Conservation (phyloP, 192 early-diverging fungal species). For the Coemansia sp. region DNA sequence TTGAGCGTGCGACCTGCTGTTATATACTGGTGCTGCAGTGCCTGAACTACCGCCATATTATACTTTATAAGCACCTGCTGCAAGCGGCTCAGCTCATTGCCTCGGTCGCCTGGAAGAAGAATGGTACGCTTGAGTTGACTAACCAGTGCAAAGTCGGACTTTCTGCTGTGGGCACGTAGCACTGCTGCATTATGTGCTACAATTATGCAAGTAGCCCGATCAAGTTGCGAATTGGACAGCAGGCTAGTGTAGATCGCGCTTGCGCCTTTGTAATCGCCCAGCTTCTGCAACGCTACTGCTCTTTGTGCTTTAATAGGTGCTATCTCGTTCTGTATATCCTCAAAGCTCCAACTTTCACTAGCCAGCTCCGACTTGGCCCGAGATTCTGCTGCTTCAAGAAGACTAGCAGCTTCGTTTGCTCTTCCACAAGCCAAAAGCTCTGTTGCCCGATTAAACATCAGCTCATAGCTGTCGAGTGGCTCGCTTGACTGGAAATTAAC, state of each 20-base stretch:
- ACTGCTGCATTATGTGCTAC: conserved; percentile 31
- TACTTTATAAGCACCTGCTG: conserved; percentile 39
- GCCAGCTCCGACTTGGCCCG: conserved; percentile 22
- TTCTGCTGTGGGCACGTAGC: neutral
- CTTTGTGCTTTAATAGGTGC: conserved; percentile 38
- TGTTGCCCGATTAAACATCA: conserved; percentile 40
- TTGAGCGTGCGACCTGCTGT: conserved; percentile 30
- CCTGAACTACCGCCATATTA: conserved; percentile 42
- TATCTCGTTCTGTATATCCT: conserved; percentile 38
- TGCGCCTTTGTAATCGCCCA: conserved; percentile 16
- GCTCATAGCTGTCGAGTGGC: conserved; percentile 23
- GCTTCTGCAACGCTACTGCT: conserved; percentile 33
- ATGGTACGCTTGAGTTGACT: conserved; percentile 25
- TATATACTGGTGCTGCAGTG: conserved; percentile 21
- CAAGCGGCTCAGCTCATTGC: conserved; percentile 17
- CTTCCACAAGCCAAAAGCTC: conserved; percentile 26
- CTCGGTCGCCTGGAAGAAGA: conserved; percentile 21
- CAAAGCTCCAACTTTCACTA: conserved; percentile 19
- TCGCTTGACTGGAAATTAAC: neutral
- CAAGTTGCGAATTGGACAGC: conserved; percentile 12
- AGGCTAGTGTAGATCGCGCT: conserved; percentile 17
- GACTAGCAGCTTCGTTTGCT: conserved; percentile 15
- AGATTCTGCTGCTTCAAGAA: conserved; percentile 18
- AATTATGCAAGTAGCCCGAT: conserved; percentile 20
- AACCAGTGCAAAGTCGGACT: neutral